Percentiles rank a stretch among this genome's conserved stretches.
These are phyloP conservation scores for Skeletonema costatum DNA, from an alignment of 108 stramenopile genomes.

Conservation along the genomic window DNA sequence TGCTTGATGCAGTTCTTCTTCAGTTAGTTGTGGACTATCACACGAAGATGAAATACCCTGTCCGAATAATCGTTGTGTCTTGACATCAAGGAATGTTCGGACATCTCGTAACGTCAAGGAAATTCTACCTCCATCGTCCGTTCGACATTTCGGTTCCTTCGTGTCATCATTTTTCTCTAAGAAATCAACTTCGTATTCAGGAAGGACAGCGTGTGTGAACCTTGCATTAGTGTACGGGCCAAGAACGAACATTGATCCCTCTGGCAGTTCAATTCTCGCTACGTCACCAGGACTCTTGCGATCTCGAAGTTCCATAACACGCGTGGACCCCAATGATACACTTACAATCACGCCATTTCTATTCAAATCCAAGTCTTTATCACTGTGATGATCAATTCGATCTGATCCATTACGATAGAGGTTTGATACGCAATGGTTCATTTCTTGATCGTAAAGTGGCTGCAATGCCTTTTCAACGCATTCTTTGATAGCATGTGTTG, in stretches of 20 bases:
- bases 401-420: slow-evolving; percentile 74
- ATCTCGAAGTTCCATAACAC: slow-evolving; percentile 67
- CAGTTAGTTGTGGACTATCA: neutral
- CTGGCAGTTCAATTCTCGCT: slow-evolving; percentile 58
- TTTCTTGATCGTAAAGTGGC: slow-evolving; percentile 64
- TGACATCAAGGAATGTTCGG: slow-evolving; percentile 61
- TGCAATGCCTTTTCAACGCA: slow-evolving; percentile 62
- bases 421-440: slow-evolving; percentile 84
- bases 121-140: slow-evolving; percentile 50
- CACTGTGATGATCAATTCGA: slow-evolving; percentile 73
- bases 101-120: slow-evolving; percentile 75
- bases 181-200: slow-evolving; percentile 34
- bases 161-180: neutral
- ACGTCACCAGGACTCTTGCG: slow-evolving; percentile 61
- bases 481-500: slow-evolving; percentile 57
- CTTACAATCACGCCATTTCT: slow-evolving; percentile 69
- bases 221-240: slow-evolving; percentile 68
- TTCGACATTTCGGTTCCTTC: slow-evolving; percentile 19
- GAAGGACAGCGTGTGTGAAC: slow-evolving; percentile 77
- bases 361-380: slow-evolving; percentile 83
- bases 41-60: slow-evolving; percentile 49
- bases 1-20: slow-evolving; percentile 11
- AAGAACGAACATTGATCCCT: slow-evolving; percentile 74
- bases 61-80: slow-evolving; percentile 63
- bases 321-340: slow-evolving; percentile 64